These are phyloP conservation scores for Crithidia sp. DNA, from an alignment of 208 protist species.

Conservation along the genomic window DNA sequence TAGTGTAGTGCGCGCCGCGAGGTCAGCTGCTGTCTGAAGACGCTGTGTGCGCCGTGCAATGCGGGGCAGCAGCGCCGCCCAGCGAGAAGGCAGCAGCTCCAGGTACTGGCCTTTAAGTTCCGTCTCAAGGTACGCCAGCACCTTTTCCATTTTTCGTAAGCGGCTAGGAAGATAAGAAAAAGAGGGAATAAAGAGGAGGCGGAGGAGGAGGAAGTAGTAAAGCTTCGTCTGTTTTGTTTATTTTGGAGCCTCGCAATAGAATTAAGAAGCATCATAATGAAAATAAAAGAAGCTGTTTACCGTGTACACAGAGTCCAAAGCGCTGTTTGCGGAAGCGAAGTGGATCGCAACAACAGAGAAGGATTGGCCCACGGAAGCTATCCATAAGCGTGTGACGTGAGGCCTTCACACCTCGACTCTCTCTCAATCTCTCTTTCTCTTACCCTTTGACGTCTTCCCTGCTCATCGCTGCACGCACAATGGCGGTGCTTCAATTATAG, in stretches of 20 bases:
- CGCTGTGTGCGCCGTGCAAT: conserved; percentile 54
- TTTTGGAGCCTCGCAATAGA: not conserved
- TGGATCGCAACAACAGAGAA: too few relatives aligned
- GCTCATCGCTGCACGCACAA: too few relatives aligned
- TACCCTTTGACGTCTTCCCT: too few relatives aligned
- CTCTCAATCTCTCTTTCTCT: too few relatives aligned
- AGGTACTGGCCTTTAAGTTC: conserved; percentile 47
- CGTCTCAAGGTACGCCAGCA: conserved; percentile 29
- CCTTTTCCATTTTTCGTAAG: conserved; percentile 12
- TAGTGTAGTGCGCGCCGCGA: not conserved
- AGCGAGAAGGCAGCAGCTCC: conserved; percentile 57
- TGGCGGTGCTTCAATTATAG: too few relatives aligned
- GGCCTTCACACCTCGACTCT: too few relatives aligned
- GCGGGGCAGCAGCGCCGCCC: conserved; percentile 50
- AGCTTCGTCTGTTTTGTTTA: not conserved
- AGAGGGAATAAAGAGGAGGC: conserved; percentile 9
- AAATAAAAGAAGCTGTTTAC: too few relatives aligned
- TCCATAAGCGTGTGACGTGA: too few relatives aligned
- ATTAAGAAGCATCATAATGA: not conserved
- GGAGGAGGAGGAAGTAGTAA: not conserved
- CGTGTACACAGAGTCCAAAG: too few relatives aligned
- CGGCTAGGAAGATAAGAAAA: conserved; percentile 11
- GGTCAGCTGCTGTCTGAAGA: conserved; percentile 45
- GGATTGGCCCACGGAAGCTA: too few relatives aligned
- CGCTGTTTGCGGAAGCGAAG: too few relatives aligned